Evolutionary conservation across 345 rosid species (phyloP).

Genomic region (Salix arbutifolia): DNA sequence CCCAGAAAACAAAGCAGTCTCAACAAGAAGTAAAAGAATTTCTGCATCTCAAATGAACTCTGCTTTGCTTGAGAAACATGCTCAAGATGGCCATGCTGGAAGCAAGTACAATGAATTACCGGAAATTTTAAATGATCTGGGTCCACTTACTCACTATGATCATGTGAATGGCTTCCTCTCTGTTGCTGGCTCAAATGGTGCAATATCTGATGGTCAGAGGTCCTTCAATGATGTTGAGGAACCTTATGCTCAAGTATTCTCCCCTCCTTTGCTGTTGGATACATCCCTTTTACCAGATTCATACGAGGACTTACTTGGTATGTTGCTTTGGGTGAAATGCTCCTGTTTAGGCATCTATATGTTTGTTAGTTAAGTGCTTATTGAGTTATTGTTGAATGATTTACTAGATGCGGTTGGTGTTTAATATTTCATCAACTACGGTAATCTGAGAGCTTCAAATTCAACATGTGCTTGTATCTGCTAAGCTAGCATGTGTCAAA

Average conservation of each 20-base stretch:
- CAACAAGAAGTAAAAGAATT: slow-evolving; percentile 47
- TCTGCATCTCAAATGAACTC: slow-evolving; percentile 48
- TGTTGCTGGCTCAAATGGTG: slow-evolving; percentile 52
- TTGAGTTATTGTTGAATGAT: not conserved
- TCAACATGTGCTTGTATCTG: not conserved
- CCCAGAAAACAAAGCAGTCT: slow-evolving; percentile 49
- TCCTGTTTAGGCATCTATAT: not conserved
- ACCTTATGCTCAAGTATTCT: slow-evolving; percentile 64
- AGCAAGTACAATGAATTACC: slow-evolving; percentile 60
- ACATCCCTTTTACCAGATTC: slow-evolving; percentile 64
- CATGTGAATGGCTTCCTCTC: slow-evolving; percentile 69
- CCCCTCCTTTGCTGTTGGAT: slow-evolving; percentile 88
- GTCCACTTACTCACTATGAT: slow-evolving; percentile 61
- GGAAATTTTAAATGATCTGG: slow-evolving; percentile 54
- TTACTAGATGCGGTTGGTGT: not conserved
- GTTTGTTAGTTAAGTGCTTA: not conserved
- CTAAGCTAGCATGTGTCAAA: not conserved
- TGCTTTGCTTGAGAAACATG: slow-evolving; percentile 40
- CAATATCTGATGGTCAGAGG: slow-evolving; percentile 47
- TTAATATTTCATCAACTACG: not conserved
- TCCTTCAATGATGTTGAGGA: slow-evolving; percentile 66
- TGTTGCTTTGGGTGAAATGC: slow-evolving; percentile 15
- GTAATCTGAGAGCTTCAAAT: slow-evolving; percentile 3
- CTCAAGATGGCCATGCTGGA: slow-evolving; percentile 36
- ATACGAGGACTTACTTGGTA: slow-evolving; percentile 93